Conservation (phyloP, 805 yeast genomes). For the Lipomyces sp. region DNA sequence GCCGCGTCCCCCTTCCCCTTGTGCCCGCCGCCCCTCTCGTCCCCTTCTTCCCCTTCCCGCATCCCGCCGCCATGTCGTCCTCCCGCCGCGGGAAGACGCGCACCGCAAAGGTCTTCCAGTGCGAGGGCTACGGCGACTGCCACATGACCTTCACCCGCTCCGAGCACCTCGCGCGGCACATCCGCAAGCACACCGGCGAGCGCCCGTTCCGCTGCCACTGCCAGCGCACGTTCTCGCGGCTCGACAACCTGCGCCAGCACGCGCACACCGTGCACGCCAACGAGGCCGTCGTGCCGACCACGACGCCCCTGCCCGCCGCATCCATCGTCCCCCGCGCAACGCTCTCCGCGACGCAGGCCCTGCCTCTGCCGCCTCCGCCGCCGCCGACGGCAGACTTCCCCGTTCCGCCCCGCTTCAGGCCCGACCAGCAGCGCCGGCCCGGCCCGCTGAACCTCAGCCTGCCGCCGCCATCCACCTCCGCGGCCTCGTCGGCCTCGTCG, state of each 20-base stretch:
- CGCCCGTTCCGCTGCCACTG: constrained; percentile 86
- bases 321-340: not conserved
- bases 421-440: constrained; percentile 25
- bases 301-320: not conserved
- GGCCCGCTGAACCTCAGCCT: constrained; percentile 22
- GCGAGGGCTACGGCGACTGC: constrained; percentile 84
- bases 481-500: too few relatives aligned
- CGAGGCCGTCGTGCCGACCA: constrained; percentile 35
- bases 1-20: not conserved
- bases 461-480: not conserved
- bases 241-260: constrained; percentile 89
- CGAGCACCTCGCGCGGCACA: constrained; percentile 89
- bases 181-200: constrained; percentile 91
- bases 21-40: not conserved
- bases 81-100: constrained; percentile 32
- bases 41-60: not conserved
- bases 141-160: constrained; percentile 84
- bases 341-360: not conserved
- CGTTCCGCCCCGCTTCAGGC: constrained; percentile 23
- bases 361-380: constrained; percentile 8
- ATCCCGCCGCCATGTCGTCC: not conserved
- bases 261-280: constrained; percentile 76
- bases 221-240: constrained; percentile 69
- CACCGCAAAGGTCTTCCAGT: constrained; percentile 60
- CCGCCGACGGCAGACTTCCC: constrained; percentile 17